Base-by-base conservation (phyloP, 2,329 filamentous ascomycete species). In the Fusarium stilboides region DNA sequence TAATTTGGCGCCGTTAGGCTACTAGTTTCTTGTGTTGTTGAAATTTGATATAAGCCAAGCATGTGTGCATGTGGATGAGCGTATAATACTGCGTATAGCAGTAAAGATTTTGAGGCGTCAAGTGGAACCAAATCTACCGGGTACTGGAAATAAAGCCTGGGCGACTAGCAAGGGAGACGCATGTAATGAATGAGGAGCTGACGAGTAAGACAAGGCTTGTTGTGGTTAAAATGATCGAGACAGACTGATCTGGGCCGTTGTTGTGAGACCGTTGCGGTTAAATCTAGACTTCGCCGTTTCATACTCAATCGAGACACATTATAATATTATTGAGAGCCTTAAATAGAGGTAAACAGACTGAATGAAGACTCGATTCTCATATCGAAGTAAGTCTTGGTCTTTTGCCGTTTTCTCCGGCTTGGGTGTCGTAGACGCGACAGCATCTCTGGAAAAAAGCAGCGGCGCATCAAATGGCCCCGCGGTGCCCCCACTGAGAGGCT, bases 321-420 rank as follows among this genome's bases (percentile, higher is more conserved):
- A 34, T 3, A 49, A 13, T 13, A 37, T 22, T 8, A 15, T 10
- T 17, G 4, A n/a, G 19, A 39, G 17, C 6, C 24, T 31, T 47
- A 8, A 19, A 39, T 26, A 24, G n/a, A 31, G 15, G 39, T 6
- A 20, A 45, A 28, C n/a, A 19, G 34, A 39, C 31, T 22, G 28
- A 31, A 31, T 31, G 28, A 31, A 31, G 28, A 12, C 10, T 31
- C 28, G 28, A 31, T 31, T 31, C 28, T 31, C 9, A 31, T 31
- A 31, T 31, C 28, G 10, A 15, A 20, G 40, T 26, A 15, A 20
- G 40, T 26, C 63, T 61, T 60, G 55, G 47, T 57, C 34, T 26
- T 55, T 33, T 71, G 65, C 68, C 69, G 65, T 52, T 39, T 40
- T 56, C 40, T 51, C 54, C 69, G 61, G 69, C 62, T 71, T 69